Percentiles rank a stretch among this genome's conserved stretches.
phyloP scores from a whole-genome alignment of 169 alveolate genomes.

The Plasmodium relictum region DNA sequence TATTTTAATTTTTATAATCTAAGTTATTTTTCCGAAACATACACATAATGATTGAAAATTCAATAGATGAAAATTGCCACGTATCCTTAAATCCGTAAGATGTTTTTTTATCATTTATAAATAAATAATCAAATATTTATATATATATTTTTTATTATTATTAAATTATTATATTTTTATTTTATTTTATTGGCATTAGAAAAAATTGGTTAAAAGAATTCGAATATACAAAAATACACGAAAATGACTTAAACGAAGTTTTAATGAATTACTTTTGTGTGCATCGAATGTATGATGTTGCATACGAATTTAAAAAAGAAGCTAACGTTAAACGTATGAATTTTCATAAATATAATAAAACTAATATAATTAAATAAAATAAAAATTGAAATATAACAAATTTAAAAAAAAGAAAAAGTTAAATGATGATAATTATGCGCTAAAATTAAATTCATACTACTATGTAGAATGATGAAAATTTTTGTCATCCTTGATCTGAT shows the following conservation, averaged over 20 bases:
- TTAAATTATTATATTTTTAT: neutral
- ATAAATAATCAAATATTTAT: neutral
- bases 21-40: neutral
- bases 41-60: slow-evolving; percentile 75
- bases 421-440: slow-evolving; percentile 74
- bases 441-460: slow-evolving; percentile 53
- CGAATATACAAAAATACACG: slow-evolving; percentile 66
- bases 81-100: slow-evolving; percentile 70
- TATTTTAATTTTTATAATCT: too few relatives aligned
- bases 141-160: neutral
- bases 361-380: neutral
- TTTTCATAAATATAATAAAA: neutral
- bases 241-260: slow-evolving; percentile 71
- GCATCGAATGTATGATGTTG: slow-evolving; percentile 75
- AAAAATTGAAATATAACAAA: neutral
- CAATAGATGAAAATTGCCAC: slow-evolving; percentile 32
- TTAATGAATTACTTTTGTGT: slow-evolving; percentile 73
- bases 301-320: slow-evolving; percentile 67
- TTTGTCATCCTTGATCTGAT: slow-evolving; percentile 78
- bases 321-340: slow-evolving; percentile 58
- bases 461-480: slow-evolving; percentile 71
- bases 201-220: slow-evolving; percentile 73
- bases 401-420: slow-evolving; percentile 34
- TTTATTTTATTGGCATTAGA: slow-evolving; percentile 11
- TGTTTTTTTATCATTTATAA: slow-evolving; percentile 8